Conservation (phyloP, 306 rosid species). For the Sicyos baderoa region DNA sequence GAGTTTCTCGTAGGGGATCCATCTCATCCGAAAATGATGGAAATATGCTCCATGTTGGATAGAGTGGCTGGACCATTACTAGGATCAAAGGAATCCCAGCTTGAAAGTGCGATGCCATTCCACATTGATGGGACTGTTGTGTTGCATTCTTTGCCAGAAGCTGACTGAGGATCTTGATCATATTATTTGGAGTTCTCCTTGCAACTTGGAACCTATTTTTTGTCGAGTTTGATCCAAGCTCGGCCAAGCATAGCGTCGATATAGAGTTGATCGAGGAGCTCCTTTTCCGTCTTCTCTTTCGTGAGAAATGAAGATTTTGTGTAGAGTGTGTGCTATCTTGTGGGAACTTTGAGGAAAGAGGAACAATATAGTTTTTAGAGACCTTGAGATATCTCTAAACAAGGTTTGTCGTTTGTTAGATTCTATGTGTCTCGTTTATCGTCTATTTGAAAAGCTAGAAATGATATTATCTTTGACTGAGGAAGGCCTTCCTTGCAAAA, state of each 20-base stretch:
- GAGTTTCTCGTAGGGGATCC: constrained; percentile 29
- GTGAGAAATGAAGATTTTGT: no score
- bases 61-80: constrained; percentile 17
- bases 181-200: neutral
- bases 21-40: constrained; percentile 27
- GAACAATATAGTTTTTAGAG: no score
- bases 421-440: no score
- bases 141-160: neutral
- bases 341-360: no score
- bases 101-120: neutral
- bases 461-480: no score
- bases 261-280: neutral
- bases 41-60: constrained; percentile 13
- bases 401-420: no score
- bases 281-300: neutral
- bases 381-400: no score
- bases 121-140: neutral
- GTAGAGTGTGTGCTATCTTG: no score
- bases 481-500: no score
- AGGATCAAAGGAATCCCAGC: constrained; percentile 19
- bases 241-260: neutral
- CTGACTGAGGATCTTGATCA: neutral
- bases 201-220: neutral
- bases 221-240: neutral
- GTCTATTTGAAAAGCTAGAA: no score